Base-by-base conservation (phyloP, 179 eudicot species). In the Carnegiea gigantea region DNA sequence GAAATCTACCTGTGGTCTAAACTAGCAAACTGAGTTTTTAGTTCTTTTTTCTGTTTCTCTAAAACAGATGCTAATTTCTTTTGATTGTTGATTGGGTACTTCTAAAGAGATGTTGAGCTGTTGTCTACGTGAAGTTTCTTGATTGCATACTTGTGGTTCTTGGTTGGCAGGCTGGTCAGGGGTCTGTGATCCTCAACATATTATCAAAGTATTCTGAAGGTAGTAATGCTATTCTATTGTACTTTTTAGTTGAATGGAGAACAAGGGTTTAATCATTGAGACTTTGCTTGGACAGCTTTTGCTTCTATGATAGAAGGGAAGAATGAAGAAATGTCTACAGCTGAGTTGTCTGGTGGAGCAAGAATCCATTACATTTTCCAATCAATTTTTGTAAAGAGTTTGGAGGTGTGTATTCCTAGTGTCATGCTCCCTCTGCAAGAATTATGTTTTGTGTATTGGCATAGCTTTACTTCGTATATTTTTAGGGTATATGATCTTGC, bases 331-430 rank as follows among this genome's bases (percentile, higher is more conserved):
- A 87, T 92, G 91, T 92, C 98, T 6, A 93, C 96, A 44, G 82
- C 91, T 75, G 98, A 93, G 90, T 87, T 93, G 73, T 91, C 91
- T 83, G 96, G 98, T 67, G 98, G 96, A 83, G 98, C 96, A 53
- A 86, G 98, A 79, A 86, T 93, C 38, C 96, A 92, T 82, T 92
- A 91, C 73, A 93, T 93, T 73, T 93, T 92, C 83, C 98, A 93
- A 84, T 90, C 86, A 53, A 92, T 92, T 68, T 93, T 86, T 82
- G 98, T 93, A 51, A 90, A 90, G 78, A 88, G 93, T 87, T 85
- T 93, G 88, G 98, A 92, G 96, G 98, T 93, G 43, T 80, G 89
- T 75, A 26, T 81, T 77, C 30, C 83, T 74, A n/a, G 59, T 73
- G 26, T 49, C 24, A 43, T 26, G 64, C 24, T 21, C 38, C 24